Percentiles rank a stretch among this genome's conserved stretches.
Conservation (phyloP, 495 filamentous ascomycete genomes). For the Saxophila tyrrhenica region DNA sequence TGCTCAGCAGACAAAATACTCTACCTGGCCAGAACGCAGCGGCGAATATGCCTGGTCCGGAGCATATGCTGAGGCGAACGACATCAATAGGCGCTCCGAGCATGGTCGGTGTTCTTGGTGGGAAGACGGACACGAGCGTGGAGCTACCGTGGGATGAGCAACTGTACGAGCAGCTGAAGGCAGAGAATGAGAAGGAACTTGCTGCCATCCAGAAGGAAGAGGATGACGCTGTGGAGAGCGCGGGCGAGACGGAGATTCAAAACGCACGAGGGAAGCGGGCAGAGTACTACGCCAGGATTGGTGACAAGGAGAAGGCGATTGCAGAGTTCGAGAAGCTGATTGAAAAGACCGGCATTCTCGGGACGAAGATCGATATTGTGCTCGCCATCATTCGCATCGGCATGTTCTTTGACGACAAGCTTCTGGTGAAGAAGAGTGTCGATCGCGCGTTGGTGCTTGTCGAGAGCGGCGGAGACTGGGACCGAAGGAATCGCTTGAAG, state of each 20-base stretch:
- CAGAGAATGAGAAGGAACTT: conserved; percentile 83
- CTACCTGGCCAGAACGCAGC: conserved; percentile 1
- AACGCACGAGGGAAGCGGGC: conserved; percentile 87
- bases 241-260: conserved; percentile 89
- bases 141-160: conserved; percentile 81
- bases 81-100: conserved; percentile 14
- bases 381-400: conserved; percentile 91
- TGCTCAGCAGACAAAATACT: background rate
- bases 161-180: conserved; percentile 71
- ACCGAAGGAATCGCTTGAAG: conserved; percentile 93
- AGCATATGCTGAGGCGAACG: conserved; percentile 24
- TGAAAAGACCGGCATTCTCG: conserved; percentile 85
- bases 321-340: conserved; percentile 82
- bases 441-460: conserved; percentile 83
- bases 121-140: conserved; percentile 28
- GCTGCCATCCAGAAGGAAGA: conserved; percentile 90
- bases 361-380: conserved; percentile 92
- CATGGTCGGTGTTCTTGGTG: conserved; percentile 18
- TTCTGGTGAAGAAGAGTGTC: conserved; percentile 83
- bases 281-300: conserved; percentile 86
- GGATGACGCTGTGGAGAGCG: conserved; percentile 60
- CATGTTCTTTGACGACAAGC: conserved; percentile 86
- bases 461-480: conserved; percentile 94
- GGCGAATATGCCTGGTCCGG: background rate
- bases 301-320: conserved; percentile 95